Conservation (phyloP, 2,329 filamentous ascomycete species). For the Fusarium agapanthi region DNA sequence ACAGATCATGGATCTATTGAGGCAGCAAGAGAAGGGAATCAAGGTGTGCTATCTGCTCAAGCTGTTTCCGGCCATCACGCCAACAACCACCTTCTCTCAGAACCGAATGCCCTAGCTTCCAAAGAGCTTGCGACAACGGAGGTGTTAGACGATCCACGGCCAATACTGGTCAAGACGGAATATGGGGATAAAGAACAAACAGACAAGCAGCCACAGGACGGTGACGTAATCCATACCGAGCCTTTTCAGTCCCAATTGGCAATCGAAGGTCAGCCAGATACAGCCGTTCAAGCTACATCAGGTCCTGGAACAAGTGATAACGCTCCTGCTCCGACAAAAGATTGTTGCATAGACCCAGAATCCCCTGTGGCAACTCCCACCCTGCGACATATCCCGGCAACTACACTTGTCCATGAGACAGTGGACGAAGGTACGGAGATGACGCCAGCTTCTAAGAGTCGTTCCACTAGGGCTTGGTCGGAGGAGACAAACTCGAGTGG, state of each 20-base stretch:
- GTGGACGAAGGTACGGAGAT: background rate
- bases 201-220: constrained; percentile 8
- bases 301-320: background rate
- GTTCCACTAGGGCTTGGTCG: background rate
- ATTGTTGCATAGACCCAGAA: background rate
- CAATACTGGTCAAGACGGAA: background rate
- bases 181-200: constrained; percentile 16
- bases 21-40: background rate
- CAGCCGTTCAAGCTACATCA: background rate
- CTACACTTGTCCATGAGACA: background rate
- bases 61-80: background rate
- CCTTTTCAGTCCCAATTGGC: background rate
- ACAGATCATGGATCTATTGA: background rate
- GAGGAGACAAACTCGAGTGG: background rate
- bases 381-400: background rate
- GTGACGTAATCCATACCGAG: background rate
- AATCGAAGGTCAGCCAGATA: background rate
- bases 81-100: background rate
- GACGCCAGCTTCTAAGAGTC: background rate
- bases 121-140: background rate
- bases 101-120: background rate
- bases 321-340: background rate
- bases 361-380: background rate
- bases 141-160: background rate
- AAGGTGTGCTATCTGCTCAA: background rate